These are phyloP conservation scores for Schrenkiella parvula DNA, from an alignment of 345 rosid species.

Conservation along the genomic window DNA sequence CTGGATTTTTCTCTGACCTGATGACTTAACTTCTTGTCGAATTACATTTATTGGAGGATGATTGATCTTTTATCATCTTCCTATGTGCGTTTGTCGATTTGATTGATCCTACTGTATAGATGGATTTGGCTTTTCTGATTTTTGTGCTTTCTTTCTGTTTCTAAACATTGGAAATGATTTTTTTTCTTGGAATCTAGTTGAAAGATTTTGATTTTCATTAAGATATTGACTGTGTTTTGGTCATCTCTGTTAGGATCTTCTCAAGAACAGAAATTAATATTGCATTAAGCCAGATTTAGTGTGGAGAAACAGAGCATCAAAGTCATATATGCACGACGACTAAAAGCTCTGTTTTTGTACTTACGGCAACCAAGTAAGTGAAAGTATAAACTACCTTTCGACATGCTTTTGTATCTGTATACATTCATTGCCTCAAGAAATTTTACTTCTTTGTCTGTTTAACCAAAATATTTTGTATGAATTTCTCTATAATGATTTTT, in stretches of 20 bases:
- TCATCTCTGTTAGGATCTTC: not conserved
- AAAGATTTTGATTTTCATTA: not conserved
- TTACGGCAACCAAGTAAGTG: no score
- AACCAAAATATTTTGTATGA: constrained; percentile 22
- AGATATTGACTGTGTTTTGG: not conserved
- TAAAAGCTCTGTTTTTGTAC: no score
- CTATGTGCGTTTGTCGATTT: constrained; percentile 22
- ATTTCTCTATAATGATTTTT: constrained; percentile 6
- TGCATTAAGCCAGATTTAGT: not conserved
- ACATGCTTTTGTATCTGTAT: not conserved
- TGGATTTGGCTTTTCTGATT: constrained; percentile 4
- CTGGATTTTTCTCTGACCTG: not conserved
- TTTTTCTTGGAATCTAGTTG: not conserved
- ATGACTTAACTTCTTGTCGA: constrained; percentile 14
- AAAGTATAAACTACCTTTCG: not conserved
- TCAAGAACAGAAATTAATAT: not conserved
- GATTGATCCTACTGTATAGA: constrained; percentile 26
- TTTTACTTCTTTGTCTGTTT: not conserved
- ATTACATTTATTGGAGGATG: constrained; percentile 21
- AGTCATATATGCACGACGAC: not conserved
- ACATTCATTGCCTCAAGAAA: constrained; percentile 7
- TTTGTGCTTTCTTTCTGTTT: not conserved
- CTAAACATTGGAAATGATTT: not conserved
- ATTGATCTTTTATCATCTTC: constrained; percentile 27
- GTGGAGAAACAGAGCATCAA: not conserved